phyloP scores from a whole-genome alignment of 1,284 basidiomycete species.

The Ceratorhiza oryzae-sativae region DNA sequence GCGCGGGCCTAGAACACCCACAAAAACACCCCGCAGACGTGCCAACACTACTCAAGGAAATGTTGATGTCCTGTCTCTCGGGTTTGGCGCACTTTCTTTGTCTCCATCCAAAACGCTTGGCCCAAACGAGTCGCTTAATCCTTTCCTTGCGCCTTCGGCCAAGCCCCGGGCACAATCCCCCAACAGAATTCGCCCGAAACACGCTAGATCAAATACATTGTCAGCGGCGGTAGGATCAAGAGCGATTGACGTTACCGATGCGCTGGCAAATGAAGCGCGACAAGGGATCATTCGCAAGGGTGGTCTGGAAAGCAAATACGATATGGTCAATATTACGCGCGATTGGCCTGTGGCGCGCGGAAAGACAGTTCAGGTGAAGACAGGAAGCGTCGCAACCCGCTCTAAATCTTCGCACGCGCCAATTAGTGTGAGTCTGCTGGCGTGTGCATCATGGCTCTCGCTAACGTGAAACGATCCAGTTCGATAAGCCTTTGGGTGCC shows the following conservation, averaged over 20 bases:
- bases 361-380: constrained; percentile 31
- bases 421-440: constrained; percentile 1
- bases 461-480: constrained; percentile 19
- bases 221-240: constrained; percentile 42
- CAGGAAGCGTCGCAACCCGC: constrained; percentile 32
- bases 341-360: constrained; percentile 35
- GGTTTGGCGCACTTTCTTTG: constrained; percentile 39
- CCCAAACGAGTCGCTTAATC: constrained; percentile 36
- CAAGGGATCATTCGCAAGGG: constrained; percentile 73
- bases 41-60: constrained; percentile 35
- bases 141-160: constrained; percentile 37
- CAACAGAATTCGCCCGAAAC: constrained; percentile 17
- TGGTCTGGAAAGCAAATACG: constrained; percentile 74
- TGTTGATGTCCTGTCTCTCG: constrained; percentile 36
- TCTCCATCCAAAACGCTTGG: constrained; percentile 39
- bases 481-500: constrained; percentile 53
- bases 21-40: constrained; percentile 34
- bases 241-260: constrained; percentile 60
- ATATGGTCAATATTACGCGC: constrained; percentile 62
- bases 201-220: constrained; percentile 31
- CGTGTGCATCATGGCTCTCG: constrained; percentile 9
- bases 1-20: constrained; percentile 11
- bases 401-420: constrained; percentile 34
- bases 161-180: constrained; percentile 32
- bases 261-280: constrained; percentile 66